phyloP scores from a whole-genome alignment of 129 eudicot genomes.

The Flaveria bidentis region DNA sequence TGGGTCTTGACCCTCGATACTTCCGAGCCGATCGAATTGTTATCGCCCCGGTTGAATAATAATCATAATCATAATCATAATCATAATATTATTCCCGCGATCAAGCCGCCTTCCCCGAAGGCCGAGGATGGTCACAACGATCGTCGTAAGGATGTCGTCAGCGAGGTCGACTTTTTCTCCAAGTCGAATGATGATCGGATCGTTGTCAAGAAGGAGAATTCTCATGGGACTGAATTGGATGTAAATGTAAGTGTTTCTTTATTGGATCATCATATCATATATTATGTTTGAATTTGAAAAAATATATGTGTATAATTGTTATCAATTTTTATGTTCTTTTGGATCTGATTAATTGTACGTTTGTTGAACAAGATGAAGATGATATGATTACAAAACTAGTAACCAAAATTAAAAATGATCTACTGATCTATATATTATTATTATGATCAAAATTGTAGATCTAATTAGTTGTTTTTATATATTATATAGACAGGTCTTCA shows the following conservation, averaged over 20 bases:
- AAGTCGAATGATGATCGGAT: constrained; percentile 28
- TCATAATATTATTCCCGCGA: background rate
- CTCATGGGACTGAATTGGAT: constrained; percentile 36
- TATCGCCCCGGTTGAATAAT: background rate
- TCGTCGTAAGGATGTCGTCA: constrained; percentile 30
- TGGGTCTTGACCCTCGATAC: constrained; percentile 36
- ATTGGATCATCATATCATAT: background rate
- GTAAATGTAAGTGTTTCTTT: constrained; percentile 59
- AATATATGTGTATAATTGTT: background rate
- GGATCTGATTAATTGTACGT: too few relatives aligned
- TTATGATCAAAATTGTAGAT: background rate
- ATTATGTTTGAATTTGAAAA: background rate
- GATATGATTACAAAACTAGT: background rate
- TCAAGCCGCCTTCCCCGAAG: constrained; percentile 2
- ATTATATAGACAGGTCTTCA: constrained; percentile 69
- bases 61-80: too few relatives aligned
- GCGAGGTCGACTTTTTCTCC: constrained; percentile 78
- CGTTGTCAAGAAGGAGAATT: constrained; percentile 57
- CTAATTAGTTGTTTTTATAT: constrained; percentile 16
- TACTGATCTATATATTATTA: background rate
- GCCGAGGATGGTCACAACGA: constrained; percentile 4
- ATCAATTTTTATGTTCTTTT: too few relatives aligned
- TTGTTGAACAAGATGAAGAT: background rate
- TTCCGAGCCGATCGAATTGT: constrained; percentile 33
- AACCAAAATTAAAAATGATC: background rate